Percentiles rank a stretch among this genome's conserved stretches.
phyloP scores from a whole-genome alignment of 805 yeast genomes.

The Pichia californica region DNA sequence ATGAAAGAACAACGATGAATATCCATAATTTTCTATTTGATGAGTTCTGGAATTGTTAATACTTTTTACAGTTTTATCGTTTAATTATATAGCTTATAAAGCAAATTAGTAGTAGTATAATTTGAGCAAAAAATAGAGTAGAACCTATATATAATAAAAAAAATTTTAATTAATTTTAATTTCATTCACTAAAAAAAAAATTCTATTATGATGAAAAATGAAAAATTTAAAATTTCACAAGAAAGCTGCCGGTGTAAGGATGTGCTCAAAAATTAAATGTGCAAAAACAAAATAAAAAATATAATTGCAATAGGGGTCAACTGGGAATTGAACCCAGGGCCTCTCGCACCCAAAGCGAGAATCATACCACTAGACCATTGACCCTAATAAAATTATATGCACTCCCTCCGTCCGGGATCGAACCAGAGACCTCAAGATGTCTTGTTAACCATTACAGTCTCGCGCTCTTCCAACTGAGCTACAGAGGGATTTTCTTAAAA shows the following conservation, averaged over 20 bases:
- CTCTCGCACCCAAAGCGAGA: conserved; percentile 52
- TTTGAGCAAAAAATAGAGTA: no score
- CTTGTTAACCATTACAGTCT: conserved; percentile 15
- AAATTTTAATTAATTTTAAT: no score
- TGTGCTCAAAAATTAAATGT: no score
- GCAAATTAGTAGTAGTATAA: no score
- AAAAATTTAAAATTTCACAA: no score
- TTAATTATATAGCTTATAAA: no score
- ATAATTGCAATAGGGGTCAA: conserved; percentile 23
- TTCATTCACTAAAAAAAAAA: no score
- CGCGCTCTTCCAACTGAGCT: conserved; percentile 22
- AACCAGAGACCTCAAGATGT: conserved; percentile 19
- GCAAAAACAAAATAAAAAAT: conserved; percentile 4
- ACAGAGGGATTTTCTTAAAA: conserved; percentile 13
- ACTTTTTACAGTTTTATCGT: no score
- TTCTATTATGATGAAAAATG: no score
- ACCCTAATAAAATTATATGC: conserved; percentile 10
- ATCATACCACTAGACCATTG: conserved; percentile 51
- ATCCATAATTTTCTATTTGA: conserved; percentile 42
- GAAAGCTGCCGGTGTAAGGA: no score
- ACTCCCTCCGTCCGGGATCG: conserved; percentile 17
- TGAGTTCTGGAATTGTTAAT: no score
- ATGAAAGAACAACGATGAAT: conserved; percentile 90
- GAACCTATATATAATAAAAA: no score
- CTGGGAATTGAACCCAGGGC: conserved; percentile 53